Base-by-base conservation (phyloP, 2,329 filamentous ascomycete genomes). In the Emergomyces orientalis region DNA sequence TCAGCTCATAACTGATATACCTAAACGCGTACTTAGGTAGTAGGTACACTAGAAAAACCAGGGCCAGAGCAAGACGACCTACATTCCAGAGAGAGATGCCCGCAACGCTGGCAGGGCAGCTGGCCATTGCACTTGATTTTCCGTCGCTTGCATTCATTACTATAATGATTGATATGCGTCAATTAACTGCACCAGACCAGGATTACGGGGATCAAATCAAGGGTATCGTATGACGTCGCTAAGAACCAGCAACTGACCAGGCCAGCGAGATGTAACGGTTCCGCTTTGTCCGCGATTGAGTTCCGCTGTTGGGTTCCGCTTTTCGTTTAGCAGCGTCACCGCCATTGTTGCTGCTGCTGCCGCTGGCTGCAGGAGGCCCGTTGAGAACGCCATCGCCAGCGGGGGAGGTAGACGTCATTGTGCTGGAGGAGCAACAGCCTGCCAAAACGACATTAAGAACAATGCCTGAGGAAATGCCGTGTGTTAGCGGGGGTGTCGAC, bases 51-150 rank as follows among this genome's bases (percentile, higher is more conserved):
- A 45, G 41, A 17, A n/a, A 45, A 14, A 14, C 52, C 34, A 60
- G 62, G 52, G 64, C 59, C 43, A 54, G 49, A 47, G 59, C 37
- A 14, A 17, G 43, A 25, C 22, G 32, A 67, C 71, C 64, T 67
- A 78, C 79, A 88, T 71, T 86, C 84, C 64, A 87, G 78, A 63
- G 79, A 81, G 62, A 87, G 77, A 72, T 86, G 86, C 32, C 84
- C 85, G 72, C 85, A 88, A 67, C 85, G 79, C 69, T 86, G 83
- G 69, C 85, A 88, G 14, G 85, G 85, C 17, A 80, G 81, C 71
- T 87, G 81, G 51, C 85, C 85, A 74, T 87, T 87, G 75, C 85
- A 86, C 66, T 86, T 87, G 72, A 88, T 87, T 76, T 88, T 87
- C 63, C 85, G 80, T 58, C 85, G 77, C 72, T 86, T 86, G 76